These are phyloP conservation scores for Boletus reticuloceps DNA, from an alignment of 768 basidiomycete genomes.

Conservation along the genomic window DNA sequence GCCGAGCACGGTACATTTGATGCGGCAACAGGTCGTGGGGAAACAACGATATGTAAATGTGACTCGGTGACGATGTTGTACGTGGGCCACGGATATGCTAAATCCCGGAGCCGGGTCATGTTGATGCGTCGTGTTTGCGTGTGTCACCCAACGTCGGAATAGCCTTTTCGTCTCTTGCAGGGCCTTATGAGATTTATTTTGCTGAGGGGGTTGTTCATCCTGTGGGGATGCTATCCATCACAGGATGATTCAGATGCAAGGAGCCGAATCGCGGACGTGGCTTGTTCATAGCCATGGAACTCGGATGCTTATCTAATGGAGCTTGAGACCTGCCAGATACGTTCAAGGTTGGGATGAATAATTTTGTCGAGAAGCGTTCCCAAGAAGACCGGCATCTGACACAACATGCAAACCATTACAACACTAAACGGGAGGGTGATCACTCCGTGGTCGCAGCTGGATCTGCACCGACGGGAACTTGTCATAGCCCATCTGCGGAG, in stretches of 20 bases:
- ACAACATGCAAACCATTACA: conserved; percentile 7
- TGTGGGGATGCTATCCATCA: conserved; percentile 10
- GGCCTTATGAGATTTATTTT: neutral
- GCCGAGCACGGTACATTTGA: neutral
- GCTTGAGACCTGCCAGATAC: conserved; percentile 18
- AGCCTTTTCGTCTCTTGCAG: neutral
- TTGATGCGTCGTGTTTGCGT: neutral
- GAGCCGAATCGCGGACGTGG: conserved; percentile 14
- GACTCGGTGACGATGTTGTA: neutral
- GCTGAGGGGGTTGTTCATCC: neutral
- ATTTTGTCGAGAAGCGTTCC: conserved; percentile 15
- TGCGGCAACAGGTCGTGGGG: conserved; percentile 4
- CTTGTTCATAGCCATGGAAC: conserved; percentile 17
- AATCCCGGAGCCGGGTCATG: conserved; percentile 18
- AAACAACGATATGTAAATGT: conserved; percentile 7
- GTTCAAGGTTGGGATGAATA: conserved; percentile 22
- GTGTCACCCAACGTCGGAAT: neutral
- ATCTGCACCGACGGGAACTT: conserved; percentile 27
- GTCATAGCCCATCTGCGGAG: conserved; percentile 28
- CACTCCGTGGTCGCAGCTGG: conserved; percentile 26
- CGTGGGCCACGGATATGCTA: conserved; percentile 11
- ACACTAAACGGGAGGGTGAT: conserved; percentile 14
- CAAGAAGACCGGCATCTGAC: conserved; percentile 18
- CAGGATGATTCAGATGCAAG: conserved; percentile 10
- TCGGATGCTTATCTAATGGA: conserved; percentile 34